phyloP scores from a whole-genome alignment of 768 basidiomycete species.

The Hebeloma cylindrosporum region DNA sequence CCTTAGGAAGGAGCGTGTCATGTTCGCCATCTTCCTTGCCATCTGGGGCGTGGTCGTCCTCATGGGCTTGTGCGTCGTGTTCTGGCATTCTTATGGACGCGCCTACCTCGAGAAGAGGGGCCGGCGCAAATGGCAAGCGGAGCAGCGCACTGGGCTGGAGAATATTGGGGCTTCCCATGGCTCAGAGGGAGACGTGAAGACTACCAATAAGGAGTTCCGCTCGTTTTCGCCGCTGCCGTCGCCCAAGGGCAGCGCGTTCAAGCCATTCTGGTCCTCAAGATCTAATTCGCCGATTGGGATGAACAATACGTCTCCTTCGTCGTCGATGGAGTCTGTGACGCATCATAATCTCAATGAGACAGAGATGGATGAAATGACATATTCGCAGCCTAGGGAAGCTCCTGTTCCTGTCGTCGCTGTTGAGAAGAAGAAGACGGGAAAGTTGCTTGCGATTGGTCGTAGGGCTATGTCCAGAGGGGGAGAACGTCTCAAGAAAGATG shows the following conservation, averaged over 20 bases:
- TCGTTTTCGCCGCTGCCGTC: conserved; percentile 55
- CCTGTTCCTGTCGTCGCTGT: neutral
- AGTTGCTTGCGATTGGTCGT: conserved; percentile 45
- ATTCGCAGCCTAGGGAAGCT: neutral
- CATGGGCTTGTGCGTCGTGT: conserved; percentile 68
- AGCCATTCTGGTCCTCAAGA: conserved; percentile 34
- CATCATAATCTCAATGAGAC: conserved; percentile 12
- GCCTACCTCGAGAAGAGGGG: conserved; percentile 45
- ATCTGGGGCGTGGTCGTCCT: conserved; percentile 84
- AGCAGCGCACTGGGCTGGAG: conserved; percentile 51
- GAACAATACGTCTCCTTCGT: conserved; percentile 6
- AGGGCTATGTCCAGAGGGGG: conserved; percentile 36
- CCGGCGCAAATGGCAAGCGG: conserved; percentile 49
- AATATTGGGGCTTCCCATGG: conserved; percentile 39
- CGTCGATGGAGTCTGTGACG: conserved; percentile 14
- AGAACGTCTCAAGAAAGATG: conserved; percentile 29
- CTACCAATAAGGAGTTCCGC: conserved; percentile 33
- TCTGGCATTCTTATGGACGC: conserved; percentile 70
- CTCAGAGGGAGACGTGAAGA: conserved; percentile 10
- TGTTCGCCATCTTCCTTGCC: conserved; percentile 80
- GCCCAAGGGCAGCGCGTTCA: conserved; percentile 33
- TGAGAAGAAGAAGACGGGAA: conserved; percentile 34
- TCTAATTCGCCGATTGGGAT: conserved; percentile 20
- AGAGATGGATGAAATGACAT: no score
- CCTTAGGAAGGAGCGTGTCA: conserved; percentile 78